Conservation (phyloP, 108 stramenopile genomes). For the Conticribra weissflogii region DNA sequence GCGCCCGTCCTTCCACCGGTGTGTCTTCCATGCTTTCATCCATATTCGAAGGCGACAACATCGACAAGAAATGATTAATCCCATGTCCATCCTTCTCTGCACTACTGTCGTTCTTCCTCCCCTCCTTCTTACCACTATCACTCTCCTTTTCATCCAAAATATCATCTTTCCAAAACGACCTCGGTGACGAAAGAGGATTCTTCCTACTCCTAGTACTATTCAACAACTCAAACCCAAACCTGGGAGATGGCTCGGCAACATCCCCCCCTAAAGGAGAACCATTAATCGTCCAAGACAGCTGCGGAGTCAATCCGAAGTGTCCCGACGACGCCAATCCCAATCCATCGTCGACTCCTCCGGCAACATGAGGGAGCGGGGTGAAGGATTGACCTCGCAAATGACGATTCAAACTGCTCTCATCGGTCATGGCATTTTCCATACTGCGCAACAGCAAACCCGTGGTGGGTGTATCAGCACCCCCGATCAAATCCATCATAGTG, state of each 20-base stretch:
- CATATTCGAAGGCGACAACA: conserved; percentile 60
- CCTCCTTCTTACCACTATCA: conserved; percentile 24
- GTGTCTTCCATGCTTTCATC: conserved; percentile 42
- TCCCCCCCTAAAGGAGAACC: conserved; percentile 29
- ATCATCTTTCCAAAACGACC: conserved; percentile 52
- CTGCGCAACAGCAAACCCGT: conserved; percentile 39
- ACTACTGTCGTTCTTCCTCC: conserved; percentile 28
- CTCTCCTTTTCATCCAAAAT: conserved; percentile 11
- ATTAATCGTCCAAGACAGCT: conserved; percentile 77
- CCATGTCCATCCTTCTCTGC: conserved; percentile 40
- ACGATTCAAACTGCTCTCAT: conserved; percentile 68
- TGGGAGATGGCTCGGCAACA: conserved; percentile 26
- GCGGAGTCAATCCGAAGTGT: conserved; percentile 44
- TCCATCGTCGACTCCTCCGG: conserved; percentile 36
- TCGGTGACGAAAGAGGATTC: conserved; percentile 47
- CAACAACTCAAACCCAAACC: conserved; percentile 43
- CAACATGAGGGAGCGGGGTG: conserved; percentile 72
- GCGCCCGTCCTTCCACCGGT: conserved; percentile 58
- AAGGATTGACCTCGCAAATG: conserved; percentile 84
- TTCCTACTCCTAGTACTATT: conserved; percentile 46
- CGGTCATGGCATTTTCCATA: conserved; percentile 57
- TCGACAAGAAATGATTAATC: conserved; percentile 58
- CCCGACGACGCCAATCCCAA: conserved; percentile 40
- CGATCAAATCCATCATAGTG: conserved; percentile 44
- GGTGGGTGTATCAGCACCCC: conserved; percentile 42